A percentile compares a stretch with the other conserved stretches of the same genome.
phyloP scores from a whole-genome alignment of 2,329 filamentous ascomycete species.

The Colletotrichum abscissum region DNA sequence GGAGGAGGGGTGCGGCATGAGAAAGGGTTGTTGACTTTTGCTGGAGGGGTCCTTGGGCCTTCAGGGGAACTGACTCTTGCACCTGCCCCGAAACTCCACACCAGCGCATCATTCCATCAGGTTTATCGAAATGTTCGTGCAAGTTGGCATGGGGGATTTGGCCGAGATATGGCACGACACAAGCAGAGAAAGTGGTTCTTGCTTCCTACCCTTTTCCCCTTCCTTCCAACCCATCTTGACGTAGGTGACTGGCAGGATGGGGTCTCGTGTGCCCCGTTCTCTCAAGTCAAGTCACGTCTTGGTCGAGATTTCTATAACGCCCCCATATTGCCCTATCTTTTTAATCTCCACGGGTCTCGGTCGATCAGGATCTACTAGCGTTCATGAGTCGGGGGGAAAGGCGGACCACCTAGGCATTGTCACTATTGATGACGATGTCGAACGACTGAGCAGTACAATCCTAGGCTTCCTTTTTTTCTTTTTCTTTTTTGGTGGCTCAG shows the following conservation, averaged over 20 bases:
- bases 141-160: neutral
- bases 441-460: neutral
- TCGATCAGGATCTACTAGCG: neutral
- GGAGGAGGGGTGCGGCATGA: neutral
- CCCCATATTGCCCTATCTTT: neutral
- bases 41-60: neutral
- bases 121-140: conserved; percentile 1
- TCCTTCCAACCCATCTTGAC: neutral
- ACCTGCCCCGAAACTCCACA: neutral
- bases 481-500: neutral
- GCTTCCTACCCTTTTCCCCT: neutral
- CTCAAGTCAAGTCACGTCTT: too few species aligned
- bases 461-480: too few species aligned
- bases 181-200: neutral
- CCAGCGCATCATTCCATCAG: conserved; percentile 11
- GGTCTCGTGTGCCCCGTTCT: neutral
- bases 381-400: conserved; percentile 1
- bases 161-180: neutral
- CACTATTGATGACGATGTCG: neutral
- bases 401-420: too few species aligned
- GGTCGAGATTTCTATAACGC: neutral
- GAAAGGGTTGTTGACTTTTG: neutral
- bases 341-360: neutral
- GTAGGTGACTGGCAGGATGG: neutral
- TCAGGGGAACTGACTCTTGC: conserved; percentile 9